Percentiles rank a stretch among this genome's conserved stretches.
Conservation (phyloP, 495 filamentous ascomycete genomes). For the Neurospora cerealis region DNA sequence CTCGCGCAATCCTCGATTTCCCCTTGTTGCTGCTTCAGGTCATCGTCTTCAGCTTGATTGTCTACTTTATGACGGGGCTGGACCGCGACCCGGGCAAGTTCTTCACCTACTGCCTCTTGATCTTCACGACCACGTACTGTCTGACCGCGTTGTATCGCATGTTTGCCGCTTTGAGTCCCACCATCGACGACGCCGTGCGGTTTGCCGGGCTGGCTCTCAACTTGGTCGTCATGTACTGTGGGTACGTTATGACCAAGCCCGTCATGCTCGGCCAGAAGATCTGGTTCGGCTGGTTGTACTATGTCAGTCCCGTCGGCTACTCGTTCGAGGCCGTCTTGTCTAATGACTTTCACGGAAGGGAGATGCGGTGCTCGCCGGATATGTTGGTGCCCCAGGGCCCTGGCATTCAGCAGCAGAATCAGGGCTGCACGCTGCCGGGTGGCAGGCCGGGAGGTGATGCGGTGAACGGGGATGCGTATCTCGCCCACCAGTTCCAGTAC, state of each 20-base stretch:
- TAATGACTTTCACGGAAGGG: constrained; percentile 56
- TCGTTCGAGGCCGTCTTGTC: constrained; percentile 58
- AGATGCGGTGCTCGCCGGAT: constrained; percentile 35
- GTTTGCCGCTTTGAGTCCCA: constrained; percentile 52
- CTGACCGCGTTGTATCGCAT: constrained; percentile 60
- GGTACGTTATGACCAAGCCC: constrained; percentile 58
- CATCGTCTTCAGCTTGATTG: constrained; percentile 59
- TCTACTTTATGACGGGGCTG: constrained; percentile 71
- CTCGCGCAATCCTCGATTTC: constrained; percentile 65
- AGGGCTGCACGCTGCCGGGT: constrained; percentile 52
- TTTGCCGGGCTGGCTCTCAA: constrained; percentile 48
- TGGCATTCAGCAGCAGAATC: constrained; percentile 36
- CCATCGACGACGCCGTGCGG: constrained; percentile 50
- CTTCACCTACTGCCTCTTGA: constrained; percentile 61
- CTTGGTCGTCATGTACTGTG: constrained; percentile 69
- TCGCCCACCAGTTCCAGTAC: constrained; percentile 48
- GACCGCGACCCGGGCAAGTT: constrained; percentile 64
- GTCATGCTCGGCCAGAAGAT: constrained; percentile 50
- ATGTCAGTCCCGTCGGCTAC: constrained; percentile 69
- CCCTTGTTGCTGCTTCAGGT: constrained; percentile 64
- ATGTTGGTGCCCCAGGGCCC: constrained; percentile 53
- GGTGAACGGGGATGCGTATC: constrained; percentile 51
- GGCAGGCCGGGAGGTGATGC: constrained; percentile 37
- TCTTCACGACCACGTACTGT: constrained; percentile 51
- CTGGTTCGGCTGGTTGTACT: constrained; percentile 69